Evolutionary conservation across 306 rosid species (phyloP).

Genomic region (Quercus alba): DNA sequence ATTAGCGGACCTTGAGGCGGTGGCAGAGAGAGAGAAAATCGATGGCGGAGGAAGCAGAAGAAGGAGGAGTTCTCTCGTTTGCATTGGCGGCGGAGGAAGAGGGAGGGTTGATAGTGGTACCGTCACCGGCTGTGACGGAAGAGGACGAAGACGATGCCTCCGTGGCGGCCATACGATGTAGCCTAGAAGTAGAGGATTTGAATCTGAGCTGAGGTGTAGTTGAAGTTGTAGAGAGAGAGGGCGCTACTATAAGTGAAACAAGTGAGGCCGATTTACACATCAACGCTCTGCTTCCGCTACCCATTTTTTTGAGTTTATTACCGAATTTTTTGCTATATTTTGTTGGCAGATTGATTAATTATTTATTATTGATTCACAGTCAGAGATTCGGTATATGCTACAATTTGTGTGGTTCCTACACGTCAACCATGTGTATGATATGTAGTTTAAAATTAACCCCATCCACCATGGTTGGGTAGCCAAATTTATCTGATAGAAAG

Average conservation of each 20-base stretch:
- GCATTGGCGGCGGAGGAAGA: slow-evolving; percentile 22
- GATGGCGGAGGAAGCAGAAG: slow-evolving; percentile 60
- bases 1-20: slow-evolving; percentile 59
- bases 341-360: not conserved
- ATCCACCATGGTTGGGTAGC: too few species aligned
- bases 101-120: not conserved
- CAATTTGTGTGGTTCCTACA: not conserved
- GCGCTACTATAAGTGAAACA: not conserved
- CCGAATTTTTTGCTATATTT: not conserved
- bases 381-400: not conserved
- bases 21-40: slow-evolving; percentile 85
- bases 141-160: slow-evolving; percentile 23
- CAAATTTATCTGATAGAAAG: too few species aligned
- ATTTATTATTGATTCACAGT: not conserved
- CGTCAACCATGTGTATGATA: too few species aligned
- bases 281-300: slow-evolving; percentile 17
- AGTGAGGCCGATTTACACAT: slow-evolving; percentile 23
- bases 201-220: slow-evolving; percentile 1
- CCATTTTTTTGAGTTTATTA: not conserved
- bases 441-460: too few species aligned
- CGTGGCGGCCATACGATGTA: slow-evolving; percentile 42
- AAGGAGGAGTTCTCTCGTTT: slow-evolving; percentile 29
- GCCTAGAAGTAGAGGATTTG: slow-evolving; percentile 22
- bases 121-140: slow-evolving; percentile 24
- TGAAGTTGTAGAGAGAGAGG: slow-evolving; percentile 7